A percentile compares a stretch with the other conserved stretches of the same genome.
phyloP scores from a whole-genome alignment of 2,329 filamentous ascomycete genomes.

The Acrodontium crateriforme region DNA sequence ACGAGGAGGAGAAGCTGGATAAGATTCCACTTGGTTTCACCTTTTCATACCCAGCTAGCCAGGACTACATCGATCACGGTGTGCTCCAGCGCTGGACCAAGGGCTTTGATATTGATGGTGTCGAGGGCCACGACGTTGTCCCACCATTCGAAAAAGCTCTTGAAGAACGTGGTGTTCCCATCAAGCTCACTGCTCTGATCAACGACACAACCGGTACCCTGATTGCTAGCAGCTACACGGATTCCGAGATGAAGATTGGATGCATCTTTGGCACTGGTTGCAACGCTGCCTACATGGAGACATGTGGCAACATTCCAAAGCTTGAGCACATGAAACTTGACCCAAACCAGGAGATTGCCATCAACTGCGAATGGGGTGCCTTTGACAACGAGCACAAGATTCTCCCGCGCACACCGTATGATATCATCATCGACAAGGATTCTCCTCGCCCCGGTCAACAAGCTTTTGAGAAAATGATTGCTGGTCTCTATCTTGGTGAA shows the following conservation, averaged over 20 bases:
- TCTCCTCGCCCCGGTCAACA: slow-evolving; percentile 33
- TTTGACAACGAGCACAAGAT: slow-evolving; percentile 91
- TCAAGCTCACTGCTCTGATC: slow-evolving; percentile 84
- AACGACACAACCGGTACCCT: slow-evolving; percentile 97
- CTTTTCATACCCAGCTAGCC: slow-evolving; percentile 88
- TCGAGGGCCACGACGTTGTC: slow-evolving; percentile 82
- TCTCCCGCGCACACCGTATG: slow-evolving; percentile 63
- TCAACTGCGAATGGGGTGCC: slow-evolving; percentile 96
- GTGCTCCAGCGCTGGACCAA: slow-evolving; percentile 94
- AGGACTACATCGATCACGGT: slow-evolving; percentile 86
- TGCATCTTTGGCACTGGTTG: slow-evolving; percentile 98
- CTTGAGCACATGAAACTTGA: slow-evolving; percentile 82
- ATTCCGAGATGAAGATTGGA: slow-evolving; percentile 80
- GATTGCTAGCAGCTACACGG: slow-evolving; percentile 95
- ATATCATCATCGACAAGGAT: slow-evolving; percentile 29
- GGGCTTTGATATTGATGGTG: slow-evolving; percentile 84
- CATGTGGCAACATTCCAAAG: slow-evolving; percentile 83
- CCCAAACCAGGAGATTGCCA: slow-evolving; percentile 61
- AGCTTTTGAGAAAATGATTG: slow-evolving; percentile 33
- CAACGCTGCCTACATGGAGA: slow-evolving; percentile 97
- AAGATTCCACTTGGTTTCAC: slow-evolving; percentile 79
- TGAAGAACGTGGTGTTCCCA: slow-evolving; percentile 64
- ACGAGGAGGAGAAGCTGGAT: slow-evolving; percentile 50
- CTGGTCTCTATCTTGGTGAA: slow-evolving; percentile 33
- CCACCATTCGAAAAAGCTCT: slow-evolving; percentile 74